phyloP scores from a whole-genome alignment of 2,329 filamentous ascomycete species.

The Alternaria ethzedia region DNA sequence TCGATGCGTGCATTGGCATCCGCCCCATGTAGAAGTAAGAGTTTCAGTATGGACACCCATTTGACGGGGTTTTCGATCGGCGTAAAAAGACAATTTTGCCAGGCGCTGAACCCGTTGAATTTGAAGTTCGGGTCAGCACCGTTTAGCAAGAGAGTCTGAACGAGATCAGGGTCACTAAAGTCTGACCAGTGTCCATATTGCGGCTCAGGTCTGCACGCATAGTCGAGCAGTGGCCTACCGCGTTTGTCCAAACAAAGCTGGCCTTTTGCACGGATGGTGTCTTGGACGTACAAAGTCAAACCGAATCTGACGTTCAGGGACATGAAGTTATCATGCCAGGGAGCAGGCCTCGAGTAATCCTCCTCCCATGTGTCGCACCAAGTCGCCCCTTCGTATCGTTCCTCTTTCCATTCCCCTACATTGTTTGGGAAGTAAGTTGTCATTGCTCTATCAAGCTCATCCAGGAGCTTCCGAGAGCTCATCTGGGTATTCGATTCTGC shows the following conservation, averaged over 20 bases:
- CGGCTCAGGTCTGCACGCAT: neutral
- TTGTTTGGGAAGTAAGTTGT: neutral
- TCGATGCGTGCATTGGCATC: neutral
- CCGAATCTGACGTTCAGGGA: neutral
- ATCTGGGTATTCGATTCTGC: neutral
- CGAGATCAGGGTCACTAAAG: neutral
- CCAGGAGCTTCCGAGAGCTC: neutral
- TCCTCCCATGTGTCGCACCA: neutral
- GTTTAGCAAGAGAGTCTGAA: too few relatives aligned
- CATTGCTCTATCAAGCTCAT: neutral
- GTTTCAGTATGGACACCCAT: neutral
- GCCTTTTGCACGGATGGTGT: neutral
- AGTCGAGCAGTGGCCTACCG: neutral
- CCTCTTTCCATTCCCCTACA: too few relatives aligned
- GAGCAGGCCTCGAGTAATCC: neutral
- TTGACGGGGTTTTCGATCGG: neutral
- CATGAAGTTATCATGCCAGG: neutral
- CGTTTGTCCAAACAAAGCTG: neutral
- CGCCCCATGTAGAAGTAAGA: neutral
- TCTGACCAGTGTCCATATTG: too few relatives aligned
- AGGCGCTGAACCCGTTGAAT: neutral
- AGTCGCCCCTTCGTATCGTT: neutral
- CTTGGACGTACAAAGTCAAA: neutral
- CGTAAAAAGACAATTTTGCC: neutral
- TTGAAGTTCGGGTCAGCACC: neutral